A percentile compares a stretch with the other conserved stretches of the same genome.
Conservation (phyloP, 73 alveolate genomes). For the Blepharisma stoltei region DNA sequence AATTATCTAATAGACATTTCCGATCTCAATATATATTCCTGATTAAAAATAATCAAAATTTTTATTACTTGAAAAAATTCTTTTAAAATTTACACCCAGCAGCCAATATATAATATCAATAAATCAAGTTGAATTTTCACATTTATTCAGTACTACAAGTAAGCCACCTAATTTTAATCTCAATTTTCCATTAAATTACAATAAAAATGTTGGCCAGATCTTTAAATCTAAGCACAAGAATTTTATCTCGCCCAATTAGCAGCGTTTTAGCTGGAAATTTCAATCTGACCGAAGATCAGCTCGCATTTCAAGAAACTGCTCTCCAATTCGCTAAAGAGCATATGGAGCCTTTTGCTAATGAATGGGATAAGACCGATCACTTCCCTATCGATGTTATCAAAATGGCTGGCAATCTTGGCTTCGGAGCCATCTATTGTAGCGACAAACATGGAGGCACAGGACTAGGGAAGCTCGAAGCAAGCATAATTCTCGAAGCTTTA, state of each 20-base stretch:
- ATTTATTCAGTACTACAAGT: too few relatives aligned
- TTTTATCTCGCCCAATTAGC: neutral
- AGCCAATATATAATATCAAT: too few relatives aligned
- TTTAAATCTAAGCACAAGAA: too few relatives aligned
- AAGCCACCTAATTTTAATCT: too few relatives aligned
- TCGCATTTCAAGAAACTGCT: conserved; percentile 63
- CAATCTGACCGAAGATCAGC: conserved; percentile 48
- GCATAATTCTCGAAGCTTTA: conserved; percentile 75
- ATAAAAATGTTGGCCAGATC: too few relatives aligned
- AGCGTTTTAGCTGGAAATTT: conserved; percentile 19
- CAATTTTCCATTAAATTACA: too few relatives aligned
- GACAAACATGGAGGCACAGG: conserved; percentile 81
- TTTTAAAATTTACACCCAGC: too few relatives aligned
- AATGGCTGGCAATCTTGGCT: conserved; percentile 80
- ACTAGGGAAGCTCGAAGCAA: conserved; percentile 74
- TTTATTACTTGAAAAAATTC: too few relatives aligned
- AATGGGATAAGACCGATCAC: conserved; percentile 77
- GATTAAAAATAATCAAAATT: too few relatives aligned
- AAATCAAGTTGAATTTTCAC: too few relatives aligned
- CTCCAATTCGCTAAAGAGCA: conserved; percentile 61
- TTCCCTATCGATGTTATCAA: conserved; percentile 69
- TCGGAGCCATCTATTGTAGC: conserved; percentile 62
- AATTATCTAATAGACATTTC: too few relatives aligned
- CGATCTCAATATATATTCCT: too few relatives aligned
- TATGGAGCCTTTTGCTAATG: conserved; percentile 70